Evolutionary conservation across 768 basidiomycete genomes (phyloP).

Genomic region (Daedaleopsis nitida): DNA sequence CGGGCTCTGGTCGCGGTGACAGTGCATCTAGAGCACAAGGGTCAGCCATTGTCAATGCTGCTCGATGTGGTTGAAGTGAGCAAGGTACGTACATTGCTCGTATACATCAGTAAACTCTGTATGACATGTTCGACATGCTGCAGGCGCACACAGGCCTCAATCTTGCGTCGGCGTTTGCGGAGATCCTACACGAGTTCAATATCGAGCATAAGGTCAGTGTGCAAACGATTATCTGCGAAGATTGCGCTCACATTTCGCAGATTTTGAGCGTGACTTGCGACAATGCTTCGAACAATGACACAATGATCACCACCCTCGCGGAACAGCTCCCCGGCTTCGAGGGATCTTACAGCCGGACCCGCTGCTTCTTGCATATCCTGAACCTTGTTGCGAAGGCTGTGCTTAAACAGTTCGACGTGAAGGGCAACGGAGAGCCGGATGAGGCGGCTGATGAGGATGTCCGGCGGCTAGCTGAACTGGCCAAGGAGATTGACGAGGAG

Average conservation of each 20-base stretch:
- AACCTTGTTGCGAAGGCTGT: conserved; percentile 20
- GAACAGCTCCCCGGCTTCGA: conserved; percentile 8
- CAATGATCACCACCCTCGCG: not conserved
- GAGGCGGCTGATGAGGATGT: not conserved
- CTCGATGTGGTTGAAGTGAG: not conserved
- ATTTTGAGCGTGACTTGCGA: not conserved
- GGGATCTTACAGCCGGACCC: not conserved
- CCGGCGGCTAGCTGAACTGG: not conserved
- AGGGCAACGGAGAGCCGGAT: not conserved
- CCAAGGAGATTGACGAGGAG: not conserved
- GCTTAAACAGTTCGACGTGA: conserved; percentile 2
- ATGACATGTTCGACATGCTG: too few relatives aligned
- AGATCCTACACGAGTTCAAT: conserved; percentile 29
- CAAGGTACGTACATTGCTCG: not conserved
- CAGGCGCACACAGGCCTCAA: conserved; percentile 30
- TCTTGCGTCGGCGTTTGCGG: conserved; percentile 27
- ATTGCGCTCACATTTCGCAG: not conserved
- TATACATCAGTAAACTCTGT: too few relatives aligned
- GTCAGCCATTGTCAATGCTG: not conserved
- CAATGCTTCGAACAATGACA: conserved; percentile 6
- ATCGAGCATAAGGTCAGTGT: conserved; percentile 35
- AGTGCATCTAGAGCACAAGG: not conserved
- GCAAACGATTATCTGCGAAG: not conserved
- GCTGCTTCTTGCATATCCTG: conserved; percentile 23
- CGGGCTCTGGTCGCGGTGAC: not conserved